phyloP scores from a whole-genome alignment of 1,284 basidiomycete genomes.

The Trichosporon ovoides region DNA sequence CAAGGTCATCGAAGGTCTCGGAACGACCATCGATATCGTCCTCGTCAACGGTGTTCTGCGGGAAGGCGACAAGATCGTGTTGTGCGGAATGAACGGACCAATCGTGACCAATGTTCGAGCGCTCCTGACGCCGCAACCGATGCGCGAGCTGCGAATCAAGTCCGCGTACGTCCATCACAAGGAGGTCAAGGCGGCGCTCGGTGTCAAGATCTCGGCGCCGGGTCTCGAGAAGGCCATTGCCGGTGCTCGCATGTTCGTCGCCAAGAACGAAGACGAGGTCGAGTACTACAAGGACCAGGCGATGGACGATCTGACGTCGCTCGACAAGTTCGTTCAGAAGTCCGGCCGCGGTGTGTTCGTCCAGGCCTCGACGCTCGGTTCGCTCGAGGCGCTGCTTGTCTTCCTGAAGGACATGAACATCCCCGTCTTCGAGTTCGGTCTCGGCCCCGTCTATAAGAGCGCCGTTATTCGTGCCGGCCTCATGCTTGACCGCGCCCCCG shows the following conservation, averaged over 20 bases:
- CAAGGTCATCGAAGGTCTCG: conserved; percentile 97
- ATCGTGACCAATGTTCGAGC: conserved; percentile 95
- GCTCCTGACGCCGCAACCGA: conserved; percentile 89
- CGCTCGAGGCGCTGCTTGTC: conserved; percentile 92
- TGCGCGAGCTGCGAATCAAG: conserved; percentile 96
- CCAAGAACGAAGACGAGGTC: conserved; percentile 91
- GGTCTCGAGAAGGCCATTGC: conserved; percentile 99
- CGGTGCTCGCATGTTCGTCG: conserved; percentile 87
- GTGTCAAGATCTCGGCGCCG: conserved; percentile 92
- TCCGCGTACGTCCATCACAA: conserved; percentile 97
- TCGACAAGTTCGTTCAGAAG: conserved; percentile 89
- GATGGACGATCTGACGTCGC: conserved; percentile 89
- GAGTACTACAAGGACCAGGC: conserved; percentile 91
- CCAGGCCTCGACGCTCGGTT: conserved; percentile 95
- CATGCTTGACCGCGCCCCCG: conserved; percentile 95
- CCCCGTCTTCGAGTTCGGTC: conserved; percentile 94
- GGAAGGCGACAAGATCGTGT: conserved; percentile 92
- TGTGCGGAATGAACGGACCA: conserved; percentile 96
- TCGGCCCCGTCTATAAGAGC: conserved; percentile 94
- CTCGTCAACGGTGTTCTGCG: conserved; percentile 89
- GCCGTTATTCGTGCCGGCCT: conserved; percentile 88
- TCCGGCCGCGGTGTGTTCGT: conserved; percentile 94
- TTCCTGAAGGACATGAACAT: conserved; percentile 96
- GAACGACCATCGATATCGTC: conserved; percentile 97
- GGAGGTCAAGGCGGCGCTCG: conserved; percentile 94